Conservation (phyloP, 495 filamentous ascomycete species). For the Aspergillus nidulans region DNA sequence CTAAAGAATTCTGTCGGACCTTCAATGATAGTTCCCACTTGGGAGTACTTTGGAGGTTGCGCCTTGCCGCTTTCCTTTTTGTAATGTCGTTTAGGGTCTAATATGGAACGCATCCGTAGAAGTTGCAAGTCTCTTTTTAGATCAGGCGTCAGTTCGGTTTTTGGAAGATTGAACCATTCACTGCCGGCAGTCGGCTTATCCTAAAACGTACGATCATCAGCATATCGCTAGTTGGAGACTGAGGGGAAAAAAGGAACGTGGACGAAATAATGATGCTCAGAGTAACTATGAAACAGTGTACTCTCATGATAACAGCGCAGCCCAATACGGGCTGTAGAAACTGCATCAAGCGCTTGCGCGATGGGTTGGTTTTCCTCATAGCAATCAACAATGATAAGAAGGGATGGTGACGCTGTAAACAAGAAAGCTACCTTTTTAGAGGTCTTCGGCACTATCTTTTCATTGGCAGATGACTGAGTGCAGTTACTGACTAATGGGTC, state of each 20-base stretch:
- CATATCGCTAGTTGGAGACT: background rate
- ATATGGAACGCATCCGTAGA: constrained; percentile 78
- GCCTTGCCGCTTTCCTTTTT: constrained; percentile 72
- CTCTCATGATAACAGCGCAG: constrained; percentile 71
- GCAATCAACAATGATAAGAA: constrained; percentile 23
- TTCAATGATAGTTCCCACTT: constrained; percentile 84
- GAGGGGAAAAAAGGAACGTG: background rate
- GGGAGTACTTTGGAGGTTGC: constrained; percentile 71
- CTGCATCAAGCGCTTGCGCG: constrained; percentile 58
- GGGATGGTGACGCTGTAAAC: background rate
- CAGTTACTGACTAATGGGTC: background rate
- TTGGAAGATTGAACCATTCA: constrained; percentile 81
- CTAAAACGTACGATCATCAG: constrained; percentile 32
- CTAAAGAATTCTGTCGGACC: constrained; percentile 86
- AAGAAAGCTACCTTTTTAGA: constrained; percentile 41
- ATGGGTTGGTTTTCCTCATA: constrained; percentile 70
- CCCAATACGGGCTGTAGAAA: constrained; percentile 69
- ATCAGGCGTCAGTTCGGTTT: constrained; percentile 75
- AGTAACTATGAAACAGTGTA: constrained; percentile 93
- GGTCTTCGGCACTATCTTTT: background rate
- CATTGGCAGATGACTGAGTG: background rate
- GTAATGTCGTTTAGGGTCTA: constrained; percentile 88
- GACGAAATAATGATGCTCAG: constrained; percentile 56
- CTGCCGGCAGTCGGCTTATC: constrained; percentile 58
- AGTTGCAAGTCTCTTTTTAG: constrained; percentile 84